These are phyloP conservation scores for Recurvomyces mirabilis DNA, from an alignment of 495 filamentous ascomycete genomes.

Conservation along the genomic window DNA sequence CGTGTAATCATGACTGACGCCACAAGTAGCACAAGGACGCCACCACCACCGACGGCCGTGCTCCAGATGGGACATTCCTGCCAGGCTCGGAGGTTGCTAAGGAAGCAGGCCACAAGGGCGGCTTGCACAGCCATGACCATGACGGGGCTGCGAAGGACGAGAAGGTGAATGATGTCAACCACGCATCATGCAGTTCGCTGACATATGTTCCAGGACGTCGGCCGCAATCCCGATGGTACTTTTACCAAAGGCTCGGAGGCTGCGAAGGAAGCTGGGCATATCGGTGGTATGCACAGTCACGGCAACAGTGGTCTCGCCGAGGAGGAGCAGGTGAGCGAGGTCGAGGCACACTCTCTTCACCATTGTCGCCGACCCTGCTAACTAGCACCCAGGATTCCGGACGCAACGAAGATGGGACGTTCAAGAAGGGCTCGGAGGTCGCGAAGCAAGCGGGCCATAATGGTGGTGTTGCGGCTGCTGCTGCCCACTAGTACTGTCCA, in stretches of 20 bases:
- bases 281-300: conserved; percentile 8
- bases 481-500: no score
- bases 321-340: conserved; percentile 14
- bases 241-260: conserved; percentile 19
- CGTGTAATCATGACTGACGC: not conserved
- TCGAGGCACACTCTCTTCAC: not conserved
- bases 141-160: conserved; percentile 8
- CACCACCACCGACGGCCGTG: conserved; percentile 6
- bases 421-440: not conserved
- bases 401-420: not conserved
- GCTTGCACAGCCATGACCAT: conserved; percentile 12
- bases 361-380: no score
- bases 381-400: not conserved
- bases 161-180: conserved; percentile 12
- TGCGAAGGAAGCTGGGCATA: conserved; percentile 18
- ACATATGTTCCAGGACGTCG: not conserved
- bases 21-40: conserved; percentile 2
- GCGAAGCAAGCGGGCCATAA: not conserved
- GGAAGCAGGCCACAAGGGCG: conserved; percentile 16
- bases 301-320: conserved; percentile 3
- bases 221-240: conserved; percentile 19
- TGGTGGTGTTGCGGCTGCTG: not conserved
- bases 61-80: conserved; percentile 18
- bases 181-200: not conserved
- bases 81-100: conserved; percentile 19